Conservation (phyloP, 345 rosid species). For the Dipteronia dyeriana region DNA sequence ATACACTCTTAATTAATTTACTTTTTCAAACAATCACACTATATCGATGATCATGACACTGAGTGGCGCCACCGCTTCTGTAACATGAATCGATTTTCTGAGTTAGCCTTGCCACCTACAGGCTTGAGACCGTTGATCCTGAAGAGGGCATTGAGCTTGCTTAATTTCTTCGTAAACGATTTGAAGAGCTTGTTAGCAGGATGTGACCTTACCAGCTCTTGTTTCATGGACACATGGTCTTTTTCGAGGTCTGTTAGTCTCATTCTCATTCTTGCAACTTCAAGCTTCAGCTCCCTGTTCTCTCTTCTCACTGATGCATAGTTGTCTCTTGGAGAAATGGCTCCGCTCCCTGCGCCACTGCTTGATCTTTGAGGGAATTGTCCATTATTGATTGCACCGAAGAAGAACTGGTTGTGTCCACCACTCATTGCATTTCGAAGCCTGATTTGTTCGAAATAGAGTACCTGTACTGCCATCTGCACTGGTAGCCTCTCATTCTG, state of each 20-base stretch:
- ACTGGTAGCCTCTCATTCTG: slow-evolving; percentile 94
- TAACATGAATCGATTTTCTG: slow-evolving; percentile 68
- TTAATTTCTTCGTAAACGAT: slow-evolving; percentile 70
- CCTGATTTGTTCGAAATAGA: slow-evolving; percentile 91
- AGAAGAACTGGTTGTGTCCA: slow-evolving; percentile 74
- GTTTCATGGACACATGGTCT: slow-evolving; percentile 93
- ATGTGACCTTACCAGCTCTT: slow-evolving; percentile 71
- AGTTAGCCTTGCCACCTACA: slow-evolving; percentile 44
- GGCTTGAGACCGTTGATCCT: slow-evolving; percentile 62
- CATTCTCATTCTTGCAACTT: slow-evolving; percentile 99
- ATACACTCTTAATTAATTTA: slow-evolving; percentile 31
- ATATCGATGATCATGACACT: slow-evolving; percentile 48
- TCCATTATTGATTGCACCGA: slow-evolving; percentile 50
- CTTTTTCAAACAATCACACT: slow-evolving; percentile 20
- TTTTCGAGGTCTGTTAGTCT: slow-evolving; percentile 93
- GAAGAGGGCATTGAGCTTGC: slow-evolving; percentile 79
- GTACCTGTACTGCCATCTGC: slow-evolving; percentile 95
- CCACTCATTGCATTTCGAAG: slow-evolving; percentile 95
- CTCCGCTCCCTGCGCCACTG: slow-evolving; percentile 96
- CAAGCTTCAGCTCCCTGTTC: slow-evolving; percentile 93
- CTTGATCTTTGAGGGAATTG: slow-evolving; percentile 87
- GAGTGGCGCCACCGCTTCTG: slow-evolving; percentile 85
- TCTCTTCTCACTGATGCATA: slow-evolving; percentile 96
- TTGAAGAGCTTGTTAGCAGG: slow-evolving; percentile 77
- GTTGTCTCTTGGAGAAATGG: slow-evolving; percentile 94